These are phyloP conservation scores for Bromus sterilis DNA, from an alignment of 176 grass and related monocot genomes.

Conservation along the genomic window DNA sequence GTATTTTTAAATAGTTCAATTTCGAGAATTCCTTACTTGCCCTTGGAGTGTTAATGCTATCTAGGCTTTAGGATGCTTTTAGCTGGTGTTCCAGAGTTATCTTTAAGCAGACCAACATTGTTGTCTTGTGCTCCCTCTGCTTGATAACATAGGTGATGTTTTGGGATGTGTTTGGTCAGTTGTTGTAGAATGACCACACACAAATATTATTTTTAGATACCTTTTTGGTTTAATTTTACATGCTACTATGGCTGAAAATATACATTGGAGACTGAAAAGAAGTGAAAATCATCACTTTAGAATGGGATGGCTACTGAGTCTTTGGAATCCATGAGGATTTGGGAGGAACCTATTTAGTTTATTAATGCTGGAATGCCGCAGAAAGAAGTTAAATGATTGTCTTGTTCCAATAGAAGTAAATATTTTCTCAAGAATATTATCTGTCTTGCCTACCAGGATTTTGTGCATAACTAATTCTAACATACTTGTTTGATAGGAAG, in stretches of 20 bases:
- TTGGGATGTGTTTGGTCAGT: background rate
- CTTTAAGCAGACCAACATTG: background rate
- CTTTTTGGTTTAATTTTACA: background rate
- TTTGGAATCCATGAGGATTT: background rate
- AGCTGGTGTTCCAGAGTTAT: background rate
- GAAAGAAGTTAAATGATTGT: background rate
- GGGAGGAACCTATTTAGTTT: background rate
- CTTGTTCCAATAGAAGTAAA: background rate
- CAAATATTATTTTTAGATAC: background rate
- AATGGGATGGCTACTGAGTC: background rate
- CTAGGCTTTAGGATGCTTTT: constrained; percentile 2
- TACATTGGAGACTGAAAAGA: background rate
- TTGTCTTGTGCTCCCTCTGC: background rate
- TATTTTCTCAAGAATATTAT: background rate
- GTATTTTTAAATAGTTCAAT: constrained; percentile 1
- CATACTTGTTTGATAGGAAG: constrained; percentile 62
- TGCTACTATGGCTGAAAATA: background rate
- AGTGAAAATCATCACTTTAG: background rate
- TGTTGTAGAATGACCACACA: background rate
- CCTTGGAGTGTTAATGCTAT: background rate
- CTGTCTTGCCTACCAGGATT: background rate
- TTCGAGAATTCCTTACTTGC: background rate
- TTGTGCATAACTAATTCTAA: constrained; percentile 16
- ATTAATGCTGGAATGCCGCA: constrained; percentile 6
- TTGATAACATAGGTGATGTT: constrained; percentile 5